A percentile compares a stretch with the other conserved stretches of the same genome.
Evolutionary conservation across 2,329 filamentous ascomycete genomes (phyloP).

Genomic region (Sporothrix brasiliensis): DNA sequence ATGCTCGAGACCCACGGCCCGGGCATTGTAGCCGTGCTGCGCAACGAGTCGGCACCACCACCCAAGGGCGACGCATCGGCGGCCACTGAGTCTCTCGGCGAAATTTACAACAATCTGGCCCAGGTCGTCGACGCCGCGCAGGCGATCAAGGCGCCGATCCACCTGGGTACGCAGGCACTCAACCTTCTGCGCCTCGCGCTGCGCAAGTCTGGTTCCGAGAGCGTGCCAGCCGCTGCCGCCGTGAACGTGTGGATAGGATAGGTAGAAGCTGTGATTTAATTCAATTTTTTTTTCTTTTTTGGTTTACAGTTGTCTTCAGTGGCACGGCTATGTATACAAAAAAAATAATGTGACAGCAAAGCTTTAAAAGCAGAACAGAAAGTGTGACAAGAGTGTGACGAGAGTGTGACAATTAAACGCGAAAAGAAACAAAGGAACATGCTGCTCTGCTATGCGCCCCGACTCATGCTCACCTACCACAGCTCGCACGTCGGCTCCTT

Average conservation of each 20-base stretch:
- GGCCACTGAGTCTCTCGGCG: slow-evolving; percentile 39
- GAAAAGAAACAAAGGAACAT: neutral
- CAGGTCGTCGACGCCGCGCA: slow-evolving; percentile 50
- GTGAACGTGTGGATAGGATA: slow-evolving; percentile 39
- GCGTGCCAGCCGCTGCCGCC: slow-evolving; percentile 36
- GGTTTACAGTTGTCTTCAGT: neutral
- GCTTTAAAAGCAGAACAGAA: neutral
- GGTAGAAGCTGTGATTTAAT: too few relatives aligned
- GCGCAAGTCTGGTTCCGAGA: slow-evolving; percentile 33
- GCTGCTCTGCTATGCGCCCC: neutral
- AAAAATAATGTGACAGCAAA: neutral
- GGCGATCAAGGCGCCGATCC: slow-evolving; percentile 47
- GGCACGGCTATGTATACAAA: slow-evolving; percentile 8
- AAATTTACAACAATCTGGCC: slow-evolving; percentile 43
- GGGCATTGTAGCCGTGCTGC: slow-evolving; percentile 46
- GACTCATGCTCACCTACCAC: slow-evolving; percentile 52
- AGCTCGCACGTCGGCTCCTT: slow-evolving; percentile 70
- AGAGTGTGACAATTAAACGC: neutral
- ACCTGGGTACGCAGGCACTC: slow-evolving; percentile 48
- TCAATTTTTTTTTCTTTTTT: neutral
- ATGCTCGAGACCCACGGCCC: slow-evolving; percentile 47
- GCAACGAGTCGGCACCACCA: slow-evolving; percentile 37
- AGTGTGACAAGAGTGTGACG: neutral
- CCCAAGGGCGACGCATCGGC: slow-evolving; percentile 34
- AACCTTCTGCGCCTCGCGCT: slow-evolving; percentile 44